Base-by-base conservation (phyloP, 179 eudicot species). In the Heliamphora pulchella region DNA sequence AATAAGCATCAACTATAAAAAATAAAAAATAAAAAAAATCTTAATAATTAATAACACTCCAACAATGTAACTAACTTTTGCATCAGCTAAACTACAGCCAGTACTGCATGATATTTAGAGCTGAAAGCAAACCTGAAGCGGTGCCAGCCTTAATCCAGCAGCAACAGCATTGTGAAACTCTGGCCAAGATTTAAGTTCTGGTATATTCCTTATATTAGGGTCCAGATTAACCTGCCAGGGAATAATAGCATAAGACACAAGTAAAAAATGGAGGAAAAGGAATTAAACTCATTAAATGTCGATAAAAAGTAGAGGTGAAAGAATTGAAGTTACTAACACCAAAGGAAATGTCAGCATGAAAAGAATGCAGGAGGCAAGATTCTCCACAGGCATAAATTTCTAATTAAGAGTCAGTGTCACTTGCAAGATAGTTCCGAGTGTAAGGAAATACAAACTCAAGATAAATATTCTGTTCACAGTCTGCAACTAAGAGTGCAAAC, bases 151-250 rank as follows among this genome's bases (percentile, higher is more conserved):
- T 82, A 96, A 83, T 61, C 99, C 99, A 87, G 98, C 93, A 63
- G 99, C 98, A 81, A 96, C 99, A 79, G 98, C 98, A 88, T 96
- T 96, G 87, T 96, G 98, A 88, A 96, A 94, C 87, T 96, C 99
- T 58, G 99, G 97, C 99, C 99, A 96, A 71, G 91, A 86, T 74
- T 89, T 92, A 71, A 96, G 96, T 85, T 96, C 99, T 75, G 88
- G 98, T 71, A 96, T 85, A 85, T 94, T 96, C 77, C 98, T 87
- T 68, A 91, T 54, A 71, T 88, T 94, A 66, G 98, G 92, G 74
- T 96, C 99, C 83, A 96, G 84, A 84, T 96, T 96, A 74, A 96
- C 97, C 99, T 96, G 86, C 72, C 75, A 85, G 58, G 84, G 65
- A 75, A 74, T 17, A 79, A 22, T 62, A 71, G 39, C 5, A 41